Conservation (phyloP, 2,329 filamentous ascomycete species). For the Bimuria novae-zelandiae region DNA sequence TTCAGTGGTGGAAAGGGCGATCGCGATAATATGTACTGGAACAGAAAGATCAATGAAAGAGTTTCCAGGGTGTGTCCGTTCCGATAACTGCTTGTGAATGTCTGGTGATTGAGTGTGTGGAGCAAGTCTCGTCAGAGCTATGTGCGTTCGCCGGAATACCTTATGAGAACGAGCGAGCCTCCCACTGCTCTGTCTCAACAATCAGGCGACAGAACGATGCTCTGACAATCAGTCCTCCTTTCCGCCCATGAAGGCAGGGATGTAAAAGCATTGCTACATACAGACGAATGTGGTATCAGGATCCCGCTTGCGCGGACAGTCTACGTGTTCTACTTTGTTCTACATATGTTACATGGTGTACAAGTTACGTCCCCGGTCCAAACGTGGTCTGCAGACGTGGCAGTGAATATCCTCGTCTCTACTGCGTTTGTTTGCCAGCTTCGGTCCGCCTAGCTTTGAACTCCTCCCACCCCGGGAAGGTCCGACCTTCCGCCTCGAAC, state of each 20-base stretch:
- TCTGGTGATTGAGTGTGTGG: background rate
- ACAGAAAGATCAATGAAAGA: background rate
- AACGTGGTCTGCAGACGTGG: background rate
- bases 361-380: no score
- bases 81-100: background rate
- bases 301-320: background rate
- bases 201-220: slow-evolving; percentile 46
- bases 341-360: background rate
- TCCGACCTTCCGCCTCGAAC: slow-evolving; percentile 53
- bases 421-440: slow-evolving; percentile 1
- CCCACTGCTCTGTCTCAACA: slow-evolving; percentile 39
- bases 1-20: slow-evolving; percentile 1
- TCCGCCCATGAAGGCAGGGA: slow-evolving; percentile 35
- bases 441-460: slow-evolving; percentile 16
- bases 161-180: slow-evolving; percentile 33
- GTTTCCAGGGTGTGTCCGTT: background rate
- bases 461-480: slow-evolving; percentile 57
- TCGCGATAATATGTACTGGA: background rate
- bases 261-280: slow-evolving; percentile 47
- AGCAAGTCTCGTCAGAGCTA: background rate
- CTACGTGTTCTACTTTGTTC: no score
- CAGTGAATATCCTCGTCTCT: background rate
- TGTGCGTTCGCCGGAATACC: slow-evolving; percentile 28
- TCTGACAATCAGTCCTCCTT: slow-evolving; percentile 46
- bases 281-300: background rate